A percentile compares a stretch with the other conserved stretches of the same genome.
Conservation (phyloP, 805 yeast species). For the Teunomyces atbi region DNA sequence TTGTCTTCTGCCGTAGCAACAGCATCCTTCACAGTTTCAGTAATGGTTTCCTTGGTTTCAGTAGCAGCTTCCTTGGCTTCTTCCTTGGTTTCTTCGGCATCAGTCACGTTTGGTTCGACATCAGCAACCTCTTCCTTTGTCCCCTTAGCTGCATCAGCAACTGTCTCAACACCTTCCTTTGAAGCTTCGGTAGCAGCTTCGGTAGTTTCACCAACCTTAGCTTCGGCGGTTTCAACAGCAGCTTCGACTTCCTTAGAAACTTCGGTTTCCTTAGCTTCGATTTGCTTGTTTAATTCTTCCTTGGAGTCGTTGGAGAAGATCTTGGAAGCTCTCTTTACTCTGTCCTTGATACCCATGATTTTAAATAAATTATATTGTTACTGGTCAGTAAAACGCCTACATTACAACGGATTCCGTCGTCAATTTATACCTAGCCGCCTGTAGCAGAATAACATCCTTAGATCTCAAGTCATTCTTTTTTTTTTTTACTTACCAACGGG, state of each 20-base stretch:
- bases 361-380: background rate
- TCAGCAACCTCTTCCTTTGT: background rate
- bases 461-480: slow-evolving; percentile 2
- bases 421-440: slow-evolving; percentile 1
- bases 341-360: slow-evolving; percentile 37
- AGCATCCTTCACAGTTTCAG: slow-evolving; percentile 4
- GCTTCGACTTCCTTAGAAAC: slow-evolving; percentile 3
- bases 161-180: background rate
- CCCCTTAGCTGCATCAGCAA: background rate
- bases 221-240: slow-evolving; percentile 10
- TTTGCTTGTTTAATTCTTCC: slow-evolving; percentile 17
- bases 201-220: slow-evolving; percentile 3
- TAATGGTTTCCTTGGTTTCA: slow-evolving; percentile 6
- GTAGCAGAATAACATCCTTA: slow-evolving; percentile 3
- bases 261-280: slow-evolving; percentile 7
- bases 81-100: slow-evolving; percentile 10
- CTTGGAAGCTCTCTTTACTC: slow-evolving; percentile 38
- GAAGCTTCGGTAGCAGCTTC: background rate
- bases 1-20: slow-evolving; percentile 8
- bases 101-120: slow-evolving; percentile 16
- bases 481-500: background rate
- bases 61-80: slow-evolving; percentile 15
- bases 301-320: slow-evolving; percentile 29
- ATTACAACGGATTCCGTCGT: background rate
- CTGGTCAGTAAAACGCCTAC: background rate